These are phyloP conservation scores for Eremochloa ophiuroides DNA, from an alignment of 176 grass and related monocot genomes.

Conservation along the genomic window DNA sequence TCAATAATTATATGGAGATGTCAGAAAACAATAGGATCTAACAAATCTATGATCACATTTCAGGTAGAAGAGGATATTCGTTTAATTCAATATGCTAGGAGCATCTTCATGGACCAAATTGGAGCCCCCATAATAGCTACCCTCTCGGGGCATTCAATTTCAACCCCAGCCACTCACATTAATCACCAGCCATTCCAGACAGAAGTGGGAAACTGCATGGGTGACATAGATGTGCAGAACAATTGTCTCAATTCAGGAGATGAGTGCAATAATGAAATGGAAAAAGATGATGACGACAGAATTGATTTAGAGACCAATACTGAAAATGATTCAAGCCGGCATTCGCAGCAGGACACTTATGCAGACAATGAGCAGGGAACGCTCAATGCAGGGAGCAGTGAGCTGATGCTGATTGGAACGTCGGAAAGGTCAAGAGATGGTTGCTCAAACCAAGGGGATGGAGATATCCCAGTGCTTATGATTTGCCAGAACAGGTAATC, in stretches of 20 bases:
- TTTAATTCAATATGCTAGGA: constrained; percentile 57
- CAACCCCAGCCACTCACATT: constrained; percentile 40
- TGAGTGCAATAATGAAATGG: neutral
- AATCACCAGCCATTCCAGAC: constrained; percentile 9
- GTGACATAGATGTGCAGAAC: neutral
- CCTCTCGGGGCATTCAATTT: constrained; percentile 76
- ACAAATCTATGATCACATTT: neutral
- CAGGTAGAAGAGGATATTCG: constrained; percentile 75
- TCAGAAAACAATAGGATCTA: neutral
- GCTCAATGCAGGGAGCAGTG: constrained; percentile 14
- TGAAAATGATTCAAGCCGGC: neutral
- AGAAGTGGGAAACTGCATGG: neutral
- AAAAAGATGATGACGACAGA: neutral
- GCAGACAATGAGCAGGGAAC: neutral
- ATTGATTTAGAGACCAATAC: constrained; percentile 50
- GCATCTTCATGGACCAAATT: constrained; percentile 56
- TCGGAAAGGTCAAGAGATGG: constrained; percentile 34
- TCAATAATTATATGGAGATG: neutral
- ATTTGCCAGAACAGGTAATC: constrained; percentile 23
- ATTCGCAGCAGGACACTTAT: neutral
- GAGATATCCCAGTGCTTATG: constrained; percentile 37
- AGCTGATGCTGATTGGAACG: constrained; percentile 50
- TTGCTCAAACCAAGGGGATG: constrained; percentile 52
- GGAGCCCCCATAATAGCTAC: constrained; percentile 42
- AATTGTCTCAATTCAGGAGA: neutral